Conservation (phyloP, 495 filamentous ascomycete genomes). For the Ascodesmis nigricans region DNA sequence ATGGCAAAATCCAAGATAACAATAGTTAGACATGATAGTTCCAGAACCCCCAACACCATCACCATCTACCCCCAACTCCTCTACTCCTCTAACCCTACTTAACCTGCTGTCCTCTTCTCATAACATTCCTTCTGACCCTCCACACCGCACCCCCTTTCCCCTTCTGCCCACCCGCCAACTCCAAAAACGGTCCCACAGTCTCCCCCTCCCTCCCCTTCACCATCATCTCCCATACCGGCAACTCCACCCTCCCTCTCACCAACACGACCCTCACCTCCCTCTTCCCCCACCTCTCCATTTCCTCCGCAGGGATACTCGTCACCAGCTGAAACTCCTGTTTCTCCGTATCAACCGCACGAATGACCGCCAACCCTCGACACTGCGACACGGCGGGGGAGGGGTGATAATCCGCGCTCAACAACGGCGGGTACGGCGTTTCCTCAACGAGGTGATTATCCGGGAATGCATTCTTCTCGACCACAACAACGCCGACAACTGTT, state of each 20-base stretch:
- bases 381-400: conserved; percentile 26
- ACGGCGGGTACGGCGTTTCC: background rate
- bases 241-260: conserved; percentile 29
- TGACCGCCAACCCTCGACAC: conserved; percentile 29
- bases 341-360: conserved; percentile 27
- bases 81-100: conserved; percentile 4
- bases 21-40: too few relatives aligned
- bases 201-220: conserved; percentile 8
- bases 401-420: conserved; percentile 24
- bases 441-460: background rate
- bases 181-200: conserved; percentile 19
- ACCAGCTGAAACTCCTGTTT: conserved; percentile 27
- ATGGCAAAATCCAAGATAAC: too few relatives aligned
- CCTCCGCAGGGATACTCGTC: conserved; percentile 26
- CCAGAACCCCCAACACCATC: background rate
- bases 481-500: conserved; percentile 34
- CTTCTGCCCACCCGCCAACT: conserved; percentile 7
- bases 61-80: background rate
- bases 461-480: conserved; percentile 26
- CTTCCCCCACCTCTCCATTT: conserved; percentile 11
- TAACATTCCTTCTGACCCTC: conserved; percentile 23
- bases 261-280: conserved; percentile 26
- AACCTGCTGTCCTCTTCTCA: conserved; percentile 15
- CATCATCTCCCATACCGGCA: conserved; percentile 10
- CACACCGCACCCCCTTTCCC: conserved; percentile 18